Evolutionary conservation across 768 basidiomycete species (phyloP).

Genomic region (Rhodocollybia butyracea): DNA sequence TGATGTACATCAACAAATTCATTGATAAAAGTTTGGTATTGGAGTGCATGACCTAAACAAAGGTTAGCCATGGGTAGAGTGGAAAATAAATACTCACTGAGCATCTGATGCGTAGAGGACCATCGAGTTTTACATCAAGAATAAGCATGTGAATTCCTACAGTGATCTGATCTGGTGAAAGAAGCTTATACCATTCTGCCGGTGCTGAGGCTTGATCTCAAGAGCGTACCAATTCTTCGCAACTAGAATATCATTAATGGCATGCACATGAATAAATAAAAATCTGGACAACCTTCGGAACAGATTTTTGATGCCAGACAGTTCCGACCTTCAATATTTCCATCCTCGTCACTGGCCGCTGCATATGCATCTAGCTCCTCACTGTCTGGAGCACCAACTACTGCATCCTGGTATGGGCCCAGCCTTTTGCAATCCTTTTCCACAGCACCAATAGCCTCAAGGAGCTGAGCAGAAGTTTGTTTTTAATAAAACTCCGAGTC

Average conservation of each 20-base stretch:
- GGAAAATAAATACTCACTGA: constrained; percentile 7
- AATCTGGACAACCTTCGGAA: neutral
- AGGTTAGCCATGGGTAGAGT: neutral
- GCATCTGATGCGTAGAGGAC: constrained; percentile 19
- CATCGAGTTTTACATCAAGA: constrained; percentile 17
- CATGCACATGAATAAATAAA: too few species aligned
- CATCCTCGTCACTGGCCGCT: neutral
- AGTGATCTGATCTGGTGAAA: neutral
- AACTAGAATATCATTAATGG: too few species aligned
- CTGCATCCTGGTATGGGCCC: too few species aligned
- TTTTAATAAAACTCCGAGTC: too few species aligned
- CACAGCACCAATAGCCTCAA: constrained; percentile 10
- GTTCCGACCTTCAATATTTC: neutral
- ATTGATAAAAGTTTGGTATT: constrained; percentile 6
- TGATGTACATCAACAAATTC: constrained; percentile 6
- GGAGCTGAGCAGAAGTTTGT: constrained; percentile 6
- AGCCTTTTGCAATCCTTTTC: neutral
- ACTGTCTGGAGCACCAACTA: neutral
- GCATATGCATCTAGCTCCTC: constrained; percentile 3
- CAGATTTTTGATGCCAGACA: neutral
- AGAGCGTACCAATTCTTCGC: neutral
- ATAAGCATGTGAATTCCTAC: constrained; percentile 19
- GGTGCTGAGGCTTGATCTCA: neutral
- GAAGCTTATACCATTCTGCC: neutral
- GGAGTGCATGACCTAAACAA: constrained; percentile 14